phyloP scores from a whole-genome alignment of 495 filamentous ascomycete genomes.

The Penicillium daleae region DNA sequence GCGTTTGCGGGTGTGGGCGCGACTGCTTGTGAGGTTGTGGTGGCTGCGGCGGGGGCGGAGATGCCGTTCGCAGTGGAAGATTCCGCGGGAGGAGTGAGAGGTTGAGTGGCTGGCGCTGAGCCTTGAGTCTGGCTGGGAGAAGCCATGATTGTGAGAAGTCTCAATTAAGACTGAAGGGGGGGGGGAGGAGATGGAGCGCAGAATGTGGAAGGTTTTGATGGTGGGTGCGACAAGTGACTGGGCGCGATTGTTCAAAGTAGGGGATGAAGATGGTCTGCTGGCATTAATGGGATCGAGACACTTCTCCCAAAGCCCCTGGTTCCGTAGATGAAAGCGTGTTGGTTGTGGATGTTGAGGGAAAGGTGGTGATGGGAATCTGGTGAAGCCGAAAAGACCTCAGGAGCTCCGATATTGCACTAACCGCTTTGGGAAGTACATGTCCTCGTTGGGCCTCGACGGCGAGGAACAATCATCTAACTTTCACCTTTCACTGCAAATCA shows the following conservation, averaged over 20 bases:
- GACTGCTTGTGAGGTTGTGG: constrained; percentile 27
- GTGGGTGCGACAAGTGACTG: constrained; percentile 11
- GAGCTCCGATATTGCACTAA: constrained; percentile 30
- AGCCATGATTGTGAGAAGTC: constrained; percentile 34
- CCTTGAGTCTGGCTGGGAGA: constrained; percentile 45
- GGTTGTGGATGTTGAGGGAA: constrained; percentile 5
- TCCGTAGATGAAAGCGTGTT: constrained; percentile 3
- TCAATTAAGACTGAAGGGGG: constrained; percentile 11
- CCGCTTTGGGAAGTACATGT: constrained; percentile 21
- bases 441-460: no score
- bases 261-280: not conserved
- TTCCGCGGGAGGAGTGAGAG: constrained; percentile 50
- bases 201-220: not conserved
- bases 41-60: constrained; percentile 26
- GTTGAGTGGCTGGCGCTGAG: constrained; percentile 43
- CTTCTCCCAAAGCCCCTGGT: not conserved
- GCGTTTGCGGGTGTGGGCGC: constrained; percentile 18
- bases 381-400: constrained; percentile 29
- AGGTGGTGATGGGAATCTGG: constrained; percentile 12
- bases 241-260: constrained; percentile 7
- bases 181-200: constrained; percentile 1
- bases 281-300: constrained; percentile 5
- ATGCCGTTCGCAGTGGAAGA: constrained; percentile 31
- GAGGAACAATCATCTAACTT: not conserved
- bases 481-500: no score